Conservation (phyloP, 2,329 filamentous ascomycete genomes). For the Dothidotthia symphoricarpi region DNA sequence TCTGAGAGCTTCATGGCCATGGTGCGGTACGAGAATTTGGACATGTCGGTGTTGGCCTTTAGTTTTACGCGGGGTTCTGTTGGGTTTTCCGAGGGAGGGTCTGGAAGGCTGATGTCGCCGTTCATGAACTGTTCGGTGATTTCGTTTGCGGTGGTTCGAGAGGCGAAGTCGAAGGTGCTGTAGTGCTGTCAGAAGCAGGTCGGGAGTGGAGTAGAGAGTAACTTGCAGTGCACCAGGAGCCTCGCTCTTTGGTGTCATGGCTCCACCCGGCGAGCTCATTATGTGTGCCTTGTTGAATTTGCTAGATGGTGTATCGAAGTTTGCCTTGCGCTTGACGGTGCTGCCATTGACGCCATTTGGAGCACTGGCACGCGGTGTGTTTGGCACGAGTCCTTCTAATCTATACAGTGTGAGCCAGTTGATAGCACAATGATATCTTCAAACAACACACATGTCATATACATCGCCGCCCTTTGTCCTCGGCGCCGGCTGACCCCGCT, state of each 20-base stretch:
- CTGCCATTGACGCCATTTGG: conserved; percentile 45
- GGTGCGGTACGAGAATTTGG: conserved; percentile 87
- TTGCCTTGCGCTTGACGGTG: conserved; percentile 55
- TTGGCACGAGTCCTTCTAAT: conserved; percentile 49
- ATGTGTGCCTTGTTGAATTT: conserved; percentile 45
- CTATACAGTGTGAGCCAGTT: conserved; percentile 23
- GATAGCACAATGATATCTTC: conserved; percentile 7
- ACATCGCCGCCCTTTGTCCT: conserved; percentile 62
- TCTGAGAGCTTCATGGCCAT: conserved; percentile 94
- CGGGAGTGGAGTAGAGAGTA: background rate
- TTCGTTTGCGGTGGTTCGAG: conserved; percentile 76
- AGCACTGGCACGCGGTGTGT: conserved; percentile 44
- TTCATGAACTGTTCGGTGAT: conserved; percentile 77
- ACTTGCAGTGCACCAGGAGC: conserved; percentile 43
- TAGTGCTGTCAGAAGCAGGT: conserved; percentile 11
- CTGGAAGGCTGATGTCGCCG: conserved; percentile 64
- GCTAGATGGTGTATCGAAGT: conserved; percentile 51
- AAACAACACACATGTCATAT: conserved; percentile 67
- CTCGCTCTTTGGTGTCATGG: conserved; percentile 35
- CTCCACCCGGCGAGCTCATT: conserved; percentile 52
- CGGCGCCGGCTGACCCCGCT: conserved; percentile 61
- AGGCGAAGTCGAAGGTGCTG: conserved; percentile 66
- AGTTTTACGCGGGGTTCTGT: conserved; percentile 77
- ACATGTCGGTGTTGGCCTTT: conserved; percentile 81
- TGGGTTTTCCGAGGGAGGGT: conserved; percentile 69